These are phyloP conservation scores for Apiospora sp. DNA, from an alignment of 2,329 filamentous ascomycete genomes.

Conservation along the genomic window DNA sequence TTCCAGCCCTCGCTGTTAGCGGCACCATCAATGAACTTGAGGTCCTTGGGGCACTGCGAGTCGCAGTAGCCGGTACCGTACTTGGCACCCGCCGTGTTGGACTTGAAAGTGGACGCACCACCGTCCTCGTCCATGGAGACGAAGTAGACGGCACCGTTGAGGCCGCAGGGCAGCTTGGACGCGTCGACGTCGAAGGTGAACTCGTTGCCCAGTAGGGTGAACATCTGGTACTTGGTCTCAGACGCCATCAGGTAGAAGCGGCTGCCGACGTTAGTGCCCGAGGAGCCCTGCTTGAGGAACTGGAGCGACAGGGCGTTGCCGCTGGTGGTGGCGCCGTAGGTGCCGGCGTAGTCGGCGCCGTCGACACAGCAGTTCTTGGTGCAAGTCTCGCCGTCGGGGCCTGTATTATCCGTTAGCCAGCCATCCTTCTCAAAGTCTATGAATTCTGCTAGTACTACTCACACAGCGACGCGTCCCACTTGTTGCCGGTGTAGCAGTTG, in stretches of 20 bases:
- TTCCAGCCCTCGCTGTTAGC: slow-evolving; percentile 56
- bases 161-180: slow-evolving; percentile 64
- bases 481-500: slow-evolving; percentile 58
- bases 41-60: slow-evolving; percentile 54
- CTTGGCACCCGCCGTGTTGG: slow-evolving; percentile 57
- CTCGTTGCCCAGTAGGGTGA: slow-evolving; percentile 66
- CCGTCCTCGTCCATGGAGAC: slow-evolving; percentile 63
- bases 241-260: slow-evolving; percentile 65
- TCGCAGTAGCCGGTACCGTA: slow-evolving; percentile 67
- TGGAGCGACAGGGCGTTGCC: slow-evolving; percentile 55
- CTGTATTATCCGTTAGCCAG: not conserved
- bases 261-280: slow-evolving; percentile 49
- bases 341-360: slow-evolving; percentile 52
- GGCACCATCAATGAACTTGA: slow-evolving; percentile 61
- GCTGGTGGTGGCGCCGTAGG: slow-evolving; percentile 55
- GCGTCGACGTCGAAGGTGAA: slow-evolving; percentile 71
- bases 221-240: slow-evolving; percentile 63
- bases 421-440: not conserved
- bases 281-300: slow-evolving; percentile 57
- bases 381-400: slow-evolving; percentile 48
- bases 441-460: not conserved
- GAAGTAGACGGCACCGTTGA: slow-evolving; percentile 70
- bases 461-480: slow-evolving; percentile 42
- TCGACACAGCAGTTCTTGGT: slow-evolving; percentile 52
- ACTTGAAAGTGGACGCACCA: slow-evolving; percentile 52